Conservation (phyloP, 306 rosid species). For the Cucumis sativus region Cucumber_9930_V3 NC_026657.2:1691501-1692000, state of each 20-base stretch:
- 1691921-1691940: too few relatives aligned
- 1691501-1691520: too few relatives aligned
- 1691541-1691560: too few relatives aligned
- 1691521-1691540: too few relatives aligned
- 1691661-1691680: background rate
- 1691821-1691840: too few relatives aligned
- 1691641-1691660: background rate
- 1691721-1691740: background rate
- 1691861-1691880: too few relatives aligned
- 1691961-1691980: too few relatives aligned
- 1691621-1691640: background rate
- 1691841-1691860: too few relatives aligned
- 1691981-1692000: background rate
- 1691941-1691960: too few relatives aligned
- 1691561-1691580: background rate
- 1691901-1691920: too few relatives aligned
- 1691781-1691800: background rate
- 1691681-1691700: background rate
- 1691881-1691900: too few relatives aligned
- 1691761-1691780: background rate
- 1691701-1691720: background rate
- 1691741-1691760: background rate
- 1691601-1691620: background rate
- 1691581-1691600: background rate
- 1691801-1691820: background rate